phyloP scores from a whole-genome alignment of 1,284 basidiomycete genomes.

The Hypsizygus ulmarius region DNA sequence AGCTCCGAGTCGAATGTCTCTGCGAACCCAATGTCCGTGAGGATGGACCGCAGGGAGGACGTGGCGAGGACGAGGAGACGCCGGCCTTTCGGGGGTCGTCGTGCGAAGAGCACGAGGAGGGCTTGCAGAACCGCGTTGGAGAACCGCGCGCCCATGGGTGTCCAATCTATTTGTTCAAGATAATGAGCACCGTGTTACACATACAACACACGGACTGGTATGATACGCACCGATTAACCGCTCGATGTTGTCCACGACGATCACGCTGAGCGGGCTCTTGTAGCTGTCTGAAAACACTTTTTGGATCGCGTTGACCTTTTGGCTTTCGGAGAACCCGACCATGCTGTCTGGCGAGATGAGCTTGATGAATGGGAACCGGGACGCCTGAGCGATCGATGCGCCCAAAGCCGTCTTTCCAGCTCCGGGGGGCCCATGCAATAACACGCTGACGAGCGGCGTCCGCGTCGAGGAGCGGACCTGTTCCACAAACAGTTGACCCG shows the following conservation, averaged over 20 bases:
- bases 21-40: constrained; percentile 87
- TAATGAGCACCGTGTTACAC: constrained; percentile 4
- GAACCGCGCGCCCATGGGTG: constrained; percentile 96
- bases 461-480: constrained; percentile 91
- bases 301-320: constrained; percentile 91
- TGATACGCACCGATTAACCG: constrained; percentile 71
- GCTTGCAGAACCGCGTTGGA: constrained; percentile 94
- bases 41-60: constrained; percentile 83
- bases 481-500: constrained; percentile 92
- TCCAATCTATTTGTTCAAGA: constrained; percentile 71
- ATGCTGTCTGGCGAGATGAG: constrained; percentile 95
- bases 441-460: constrained; percentile 89
- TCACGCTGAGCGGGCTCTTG: constrained; percentile 94
- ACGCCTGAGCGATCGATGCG: constrained; percentile 91
- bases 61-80: constrained; percentile 93
- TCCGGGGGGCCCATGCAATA: constrained; percentile 88
- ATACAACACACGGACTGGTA: neutral
- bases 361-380: constrained; percentile 97
- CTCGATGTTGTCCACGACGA: constrained; percentile 96
- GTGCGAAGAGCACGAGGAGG: constrained; percentile 85
- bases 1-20: constrained; percentile 91
- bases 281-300: constrained; percentile 97
- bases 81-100: constrained; percentile 92
- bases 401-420: constrained; percentile 96
- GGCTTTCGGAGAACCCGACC: constrained; percentile 91